Conservation (phyloP, 164 flowering plant genomes). For the Sextonia rubra region DNA sequence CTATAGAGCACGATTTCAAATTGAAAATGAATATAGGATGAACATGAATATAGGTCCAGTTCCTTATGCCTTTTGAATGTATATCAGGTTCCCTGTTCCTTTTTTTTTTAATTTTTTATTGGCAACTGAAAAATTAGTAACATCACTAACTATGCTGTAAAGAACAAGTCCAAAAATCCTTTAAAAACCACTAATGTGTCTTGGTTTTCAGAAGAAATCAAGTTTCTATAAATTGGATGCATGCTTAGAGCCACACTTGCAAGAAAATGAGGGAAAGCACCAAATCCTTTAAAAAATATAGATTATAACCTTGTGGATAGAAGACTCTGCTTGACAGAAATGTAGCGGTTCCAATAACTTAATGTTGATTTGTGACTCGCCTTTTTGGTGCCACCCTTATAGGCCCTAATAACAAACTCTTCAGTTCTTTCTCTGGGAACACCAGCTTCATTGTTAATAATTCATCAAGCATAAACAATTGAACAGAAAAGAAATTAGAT, state of each 20-base stretch:
- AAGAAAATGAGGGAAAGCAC: not conserved
- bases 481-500: not conserved
- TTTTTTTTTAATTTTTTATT: too few species aligned
- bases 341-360: constrained; percentile 73
- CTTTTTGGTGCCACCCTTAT: constrained; percentile 68
- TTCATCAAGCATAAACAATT: not conserved
- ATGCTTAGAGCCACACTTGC: not conserved
- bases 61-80: not conserved
- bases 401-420: constrained; percentile 85
- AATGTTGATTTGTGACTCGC: constrained; percentile 83
- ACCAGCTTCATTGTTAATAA: constrained; percentile 9
- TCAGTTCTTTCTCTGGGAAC: constrained; percentile 73
- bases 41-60: not conserved
- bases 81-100: not conserved
- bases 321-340: constrained; percentile 75
- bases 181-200: not conserved
- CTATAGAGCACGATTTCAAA: not conserved
- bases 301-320: constrained; percentile 52
- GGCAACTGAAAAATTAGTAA: not conserved
- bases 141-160: not conserved
- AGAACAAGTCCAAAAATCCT: not conserved
- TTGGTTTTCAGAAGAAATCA: not conserved
- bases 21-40: not conserved
- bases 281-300: not conserved
- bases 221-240: not conserved